Evolutionary conservation across 202 grass and related monocot genomes (phyloP).

Genomic region (Setaria italica): DNA sequence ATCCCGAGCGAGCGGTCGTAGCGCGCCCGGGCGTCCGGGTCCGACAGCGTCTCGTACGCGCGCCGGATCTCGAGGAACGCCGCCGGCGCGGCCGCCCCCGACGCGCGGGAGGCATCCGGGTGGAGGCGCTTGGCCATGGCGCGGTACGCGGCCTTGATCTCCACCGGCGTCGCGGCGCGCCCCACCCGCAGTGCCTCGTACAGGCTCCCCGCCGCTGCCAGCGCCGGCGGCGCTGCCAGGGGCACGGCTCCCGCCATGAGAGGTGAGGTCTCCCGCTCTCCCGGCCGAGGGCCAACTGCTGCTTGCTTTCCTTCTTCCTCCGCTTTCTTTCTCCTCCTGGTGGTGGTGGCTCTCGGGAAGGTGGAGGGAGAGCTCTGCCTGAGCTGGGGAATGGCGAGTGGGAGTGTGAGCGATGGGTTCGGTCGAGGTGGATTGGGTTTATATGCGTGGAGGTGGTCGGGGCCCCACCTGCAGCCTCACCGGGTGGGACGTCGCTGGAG

Average conservation of each 20-base stretch:
- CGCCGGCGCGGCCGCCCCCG: not conserved
- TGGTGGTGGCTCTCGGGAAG: not conserved
- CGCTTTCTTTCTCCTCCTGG: not conserved
- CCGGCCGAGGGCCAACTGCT: no score
- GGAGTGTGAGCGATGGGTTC: not conserved
- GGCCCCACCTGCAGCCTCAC: not conserved
- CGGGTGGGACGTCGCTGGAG: not conserved
- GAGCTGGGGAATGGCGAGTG: not conserved
- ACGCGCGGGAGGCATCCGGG: constrained; percentile 53
- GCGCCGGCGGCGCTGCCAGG: not conserved
- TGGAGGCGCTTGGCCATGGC: constrained; percentile 74
- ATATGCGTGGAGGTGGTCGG: not conserved
- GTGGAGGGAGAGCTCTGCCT: not conserved
- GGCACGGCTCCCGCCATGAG: constrained; percentile 35
- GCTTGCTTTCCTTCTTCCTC: not conserved
- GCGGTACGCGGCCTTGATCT: constrained; percentile 78
- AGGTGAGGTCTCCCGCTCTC: not conserved
- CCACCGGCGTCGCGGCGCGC: constrained; percentile 57
- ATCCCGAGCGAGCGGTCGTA: constrained; percentile 62
- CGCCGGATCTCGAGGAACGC: constrained; percentile 65
- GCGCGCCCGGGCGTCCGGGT: constrained; percentile 53
- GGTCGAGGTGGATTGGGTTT: constrained; percentile 4
- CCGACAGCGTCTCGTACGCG: constrained; percentile 73
- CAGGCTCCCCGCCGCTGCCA: constrained; percentile 44
- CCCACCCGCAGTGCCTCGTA: constrained; percentile 70